Conservation (phyloP, 768 basidiomycete species). For the Crucibulum laeve region DNA sequence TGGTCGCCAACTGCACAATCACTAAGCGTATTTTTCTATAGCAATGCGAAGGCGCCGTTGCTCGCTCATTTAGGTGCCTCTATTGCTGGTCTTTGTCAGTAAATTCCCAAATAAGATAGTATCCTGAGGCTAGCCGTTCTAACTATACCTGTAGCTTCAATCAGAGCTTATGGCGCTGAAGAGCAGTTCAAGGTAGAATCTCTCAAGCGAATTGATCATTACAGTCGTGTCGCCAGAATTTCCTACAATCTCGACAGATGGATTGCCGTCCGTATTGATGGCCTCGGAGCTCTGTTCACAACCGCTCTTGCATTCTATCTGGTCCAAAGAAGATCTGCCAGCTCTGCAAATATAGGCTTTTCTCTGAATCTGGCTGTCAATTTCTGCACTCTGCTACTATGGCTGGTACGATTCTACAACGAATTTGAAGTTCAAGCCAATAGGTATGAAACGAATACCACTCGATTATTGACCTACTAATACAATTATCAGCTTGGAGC, state of each 20-base stretch:
- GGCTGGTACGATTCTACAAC: slow-evolving; percentile 39
- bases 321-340: slow-evolving; percentile 30
- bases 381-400: slow-evolving; percentile 56
- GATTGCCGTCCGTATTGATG: slow-evolving; percentile 50
- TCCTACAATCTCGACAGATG: slow-evolving; percentile 53
- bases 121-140: neutral
- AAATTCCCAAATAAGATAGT: slow-evolving; percentile 11
- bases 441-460: slow-evolving; percentile 32
- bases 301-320: slow-evolving; percentile 53
- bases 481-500: slow-evolving; percentile 11
- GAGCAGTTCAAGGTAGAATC: slow-evolving; percentile 43
- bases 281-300: slow-evolving; percentile 50
- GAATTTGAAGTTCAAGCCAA: slow-evolving; percentile 43
- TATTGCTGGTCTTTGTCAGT: slow-evolving; percentile 49
- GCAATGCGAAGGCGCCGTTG: slow-evolving; percentile 26
- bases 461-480: too few species aligned
- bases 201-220: slow-evolving; percentile 50
- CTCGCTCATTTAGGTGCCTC: slow-evolving; percentile 43
- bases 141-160: slow-evolving; percentile 33
- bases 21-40: slow-evolving; percentile 3
- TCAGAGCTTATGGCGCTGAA: slow-evolving; percentile 66
- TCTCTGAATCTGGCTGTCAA: slow-evolving; percentile 55
- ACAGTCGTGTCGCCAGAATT: slow-evolving; percentile 36
- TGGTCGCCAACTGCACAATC: slow-evolving; percentile 16
- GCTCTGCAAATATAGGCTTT: slow-evolving; percentile 45